A percentile compares a stretch with the other conserved stretches of the same genome.
Conservation (phyloP, 1,284 basidiomycete genomes). For the Trametes versicolor region DNA sequence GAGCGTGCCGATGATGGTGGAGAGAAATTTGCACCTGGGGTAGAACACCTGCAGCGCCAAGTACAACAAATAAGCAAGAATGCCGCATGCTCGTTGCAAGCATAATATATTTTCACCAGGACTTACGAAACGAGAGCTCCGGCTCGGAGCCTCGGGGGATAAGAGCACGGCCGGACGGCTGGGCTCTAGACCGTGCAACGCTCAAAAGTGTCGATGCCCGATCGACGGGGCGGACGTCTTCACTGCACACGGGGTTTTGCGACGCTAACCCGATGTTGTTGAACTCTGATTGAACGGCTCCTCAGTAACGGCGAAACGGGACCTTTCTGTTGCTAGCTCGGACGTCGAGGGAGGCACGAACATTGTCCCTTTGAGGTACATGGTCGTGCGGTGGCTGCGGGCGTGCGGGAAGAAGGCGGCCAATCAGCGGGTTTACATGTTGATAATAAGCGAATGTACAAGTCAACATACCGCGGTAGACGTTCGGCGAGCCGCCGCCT, state of each 20-base stretch:
- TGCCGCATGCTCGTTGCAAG: no score
- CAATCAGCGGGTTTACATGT: not conserved
- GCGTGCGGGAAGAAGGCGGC: not conserved
- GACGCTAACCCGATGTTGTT: slow-evolving; percentile 4
- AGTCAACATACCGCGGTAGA: not conserved
- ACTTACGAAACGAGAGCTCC: no score
- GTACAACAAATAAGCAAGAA: no score
- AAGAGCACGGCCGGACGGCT: not conserved
- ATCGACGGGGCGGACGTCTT: slow-evolving; percentile 1
- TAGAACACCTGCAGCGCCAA: no score
- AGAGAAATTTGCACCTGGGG: not conserved
- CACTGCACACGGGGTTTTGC: slow-evolving; percentile 5
- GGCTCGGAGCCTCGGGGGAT: not conserved
- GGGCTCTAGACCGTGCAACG: not conserved
- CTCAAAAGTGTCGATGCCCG: not conserved
- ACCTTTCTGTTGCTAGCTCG: not conserved
- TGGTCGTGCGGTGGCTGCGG: not conserved
- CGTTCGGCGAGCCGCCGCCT: not conserved
- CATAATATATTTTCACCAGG: no score
- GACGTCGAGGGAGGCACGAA: not conserved
- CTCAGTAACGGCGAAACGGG: not conserved
- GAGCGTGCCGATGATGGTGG: not conserved
- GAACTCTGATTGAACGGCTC: slow-evolving; percentile 9
- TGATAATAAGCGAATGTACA: not conserved
- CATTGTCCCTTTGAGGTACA: not conserved